Percentiles rank a stretch among this genome's conserved stretches.
Conservation (phyloP, 1,284 basidiomycete species). For the Wolfiporia cocos region DNA sequence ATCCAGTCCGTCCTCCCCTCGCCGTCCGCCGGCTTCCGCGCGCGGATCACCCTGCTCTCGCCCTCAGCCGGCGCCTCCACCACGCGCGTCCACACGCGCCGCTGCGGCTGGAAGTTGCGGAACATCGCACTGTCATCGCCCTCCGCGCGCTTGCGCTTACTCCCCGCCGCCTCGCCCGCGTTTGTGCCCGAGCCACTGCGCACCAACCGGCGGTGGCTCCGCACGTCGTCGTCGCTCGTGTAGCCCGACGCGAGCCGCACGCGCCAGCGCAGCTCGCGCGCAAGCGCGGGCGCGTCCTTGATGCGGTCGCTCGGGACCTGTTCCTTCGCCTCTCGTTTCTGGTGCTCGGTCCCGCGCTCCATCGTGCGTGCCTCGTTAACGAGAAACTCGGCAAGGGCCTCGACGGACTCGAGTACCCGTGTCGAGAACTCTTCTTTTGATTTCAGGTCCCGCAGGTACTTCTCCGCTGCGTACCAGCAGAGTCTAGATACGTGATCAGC, state of each 20-base stretch:
- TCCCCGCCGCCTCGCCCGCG: conserved; percentile 14
- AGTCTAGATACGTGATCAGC: conserved; percentile 40
- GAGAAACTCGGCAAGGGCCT: conserved; percentile 70
- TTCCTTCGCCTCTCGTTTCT: conserved; percentile 70
- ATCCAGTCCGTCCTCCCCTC: conserved; percentile 29
- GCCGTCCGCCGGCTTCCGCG: conserved; percentile 27
- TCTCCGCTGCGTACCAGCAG: conserved; percentile 87
- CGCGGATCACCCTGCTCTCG: conserved; percentile 30
- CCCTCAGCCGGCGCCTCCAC: conserved; percentile 36
- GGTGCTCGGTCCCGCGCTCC: conserved; percentile 56
- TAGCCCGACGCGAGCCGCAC: conserved; percentile 60
- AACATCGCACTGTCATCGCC: conserved; percentile 33
- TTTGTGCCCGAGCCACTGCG: conserved; percentile 10
- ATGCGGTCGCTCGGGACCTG: conserved; percentile 77
- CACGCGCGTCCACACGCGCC: conserved; percentile 55
- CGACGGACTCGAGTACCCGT: conserved; percentile 69
- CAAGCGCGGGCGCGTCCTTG: conserved; percentile 72
- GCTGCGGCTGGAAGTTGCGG: conserved; percentile 56
- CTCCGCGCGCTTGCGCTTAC: conserved; percentile 53
- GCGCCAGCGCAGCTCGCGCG: conserved; percentile 80
- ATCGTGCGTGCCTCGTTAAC: conserved; percentile 69
- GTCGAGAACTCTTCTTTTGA: conserved; percentile 50
- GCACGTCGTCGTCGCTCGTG: conserved; percentile 63
- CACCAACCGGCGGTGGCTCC: conserved; percentile 26
- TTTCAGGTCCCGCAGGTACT: conserved; percentile 69